A percentile compares a stretch with the other conserved stretches of the same genome.
Evolutionary conservation across 2,329 filamentous ascomycete species (phyloP).

Genomic region (Colletotrichum sp.): DNA sequence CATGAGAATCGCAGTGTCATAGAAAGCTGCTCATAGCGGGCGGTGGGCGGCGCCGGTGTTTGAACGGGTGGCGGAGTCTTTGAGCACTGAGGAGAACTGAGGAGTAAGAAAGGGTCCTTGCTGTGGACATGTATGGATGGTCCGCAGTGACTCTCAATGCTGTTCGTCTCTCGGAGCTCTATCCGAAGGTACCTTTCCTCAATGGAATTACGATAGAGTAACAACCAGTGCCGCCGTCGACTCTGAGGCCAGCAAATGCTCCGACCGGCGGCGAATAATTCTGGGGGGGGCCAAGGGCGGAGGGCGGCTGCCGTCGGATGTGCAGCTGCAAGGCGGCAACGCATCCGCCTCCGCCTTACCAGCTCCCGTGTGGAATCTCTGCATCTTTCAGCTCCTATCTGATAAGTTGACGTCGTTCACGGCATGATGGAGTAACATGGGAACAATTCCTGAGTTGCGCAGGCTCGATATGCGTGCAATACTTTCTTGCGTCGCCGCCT

Average conservation of each 20-base stretch:
- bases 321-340: not conserved
- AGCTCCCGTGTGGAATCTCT: not conserved
- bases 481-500: not conserved
- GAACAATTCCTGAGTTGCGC: not conserved
- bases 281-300: not conserved
- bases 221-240: not conserved
- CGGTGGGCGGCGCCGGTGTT: constrained; percentile 4
- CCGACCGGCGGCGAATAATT: constrained; percentile 4
- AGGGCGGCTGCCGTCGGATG: constrained; percentile 12
- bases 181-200: not conserved
- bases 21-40: not conserved
- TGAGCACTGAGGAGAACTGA: not conserved
- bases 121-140: not conserved
- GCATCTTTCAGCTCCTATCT: not conserved
- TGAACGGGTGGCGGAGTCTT: constrained; percentile 6
- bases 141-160: not conserved
- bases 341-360: not conserved
- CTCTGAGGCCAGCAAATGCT: not conserved
- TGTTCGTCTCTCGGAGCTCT: not conserved
- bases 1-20: constrained; percentile 7
- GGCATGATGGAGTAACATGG: not conserved
- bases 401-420: not conserved
- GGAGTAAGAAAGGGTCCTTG: not conserved
- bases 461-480: not conserved
- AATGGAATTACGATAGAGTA: not conserved